Percentiles rank a stretch among this genome's conserved stretches.
Conservation (phyloP, 345 rosid genomes). For the Anacardium occidentale region DNA sequence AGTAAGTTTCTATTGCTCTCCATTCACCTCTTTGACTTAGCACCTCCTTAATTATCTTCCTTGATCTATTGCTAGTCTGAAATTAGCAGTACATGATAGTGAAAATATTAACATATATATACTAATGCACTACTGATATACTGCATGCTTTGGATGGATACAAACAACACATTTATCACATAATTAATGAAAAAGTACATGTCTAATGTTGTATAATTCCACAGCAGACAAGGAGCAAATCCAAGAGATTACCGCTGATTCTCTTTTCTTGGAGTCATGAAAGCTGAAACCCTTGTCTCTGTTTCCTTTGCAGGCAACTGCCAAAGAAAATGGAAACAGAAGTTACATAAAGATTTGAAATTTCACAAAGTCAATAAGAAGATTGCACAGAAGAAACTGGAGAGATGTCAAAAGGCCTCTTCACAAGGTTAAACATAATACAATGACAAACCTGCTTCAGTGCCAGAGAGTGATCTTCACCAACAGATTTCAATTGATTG, state of each 20-base stretch:
- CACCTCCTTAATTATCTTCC: not conserved
- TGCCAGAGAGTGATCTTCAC: slow-evolving; percentile 39
- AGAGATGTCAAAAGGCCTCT: slow-evolving; percentile 11
- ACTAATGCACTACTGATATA: not conserved
- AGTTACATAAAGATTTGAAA: not conserved
- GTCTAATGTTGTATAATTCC: slow-evolving; percentile 2
- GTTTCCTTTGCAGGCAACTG: slow-evolving; percentile 47
- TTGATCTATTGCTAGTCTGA: slow-evolving; percentile 6
- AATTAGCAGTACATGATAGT: slow-evolving; percentile 1
- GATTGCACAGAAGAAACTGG: not conserved
- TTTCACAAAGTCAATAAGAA: not conserved
- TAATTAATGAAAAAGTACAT: slow-evolving; percentile 6
- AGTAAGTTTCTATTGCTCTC: not conserved
- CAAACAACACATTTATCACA: not conserved
- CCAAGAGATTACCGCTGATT: slow-evolving; percentile 57
- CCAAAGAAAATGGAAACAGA: slow-evolving; percentile 10
- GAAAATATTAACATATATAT: slow-evolving; percentile 14
- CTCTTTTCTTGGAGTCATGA: slow-evolving; percentile 40
- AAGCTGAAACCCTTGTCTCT: slow-evolving; percentile 39
- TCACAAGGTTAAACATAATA: not conserved
- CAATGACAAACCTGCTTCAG: slow-evolving; percentile 50
- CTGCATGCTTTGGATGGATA: slow-evolving; percentile 1
- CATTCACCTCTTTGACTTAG: not conserved
- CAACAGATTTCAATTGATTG: slow-evolving; percentile 42
- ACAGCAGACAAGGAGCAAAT: slow-evolving; percentile 16